Percentiles rank a stretch among this genome's conserved stretches.
These are phyloP conservation scores for Coemansia sp. DNA, from an alignment of 371 early-diverging fungal genomes.

Conservation along the genomic window DNA sequence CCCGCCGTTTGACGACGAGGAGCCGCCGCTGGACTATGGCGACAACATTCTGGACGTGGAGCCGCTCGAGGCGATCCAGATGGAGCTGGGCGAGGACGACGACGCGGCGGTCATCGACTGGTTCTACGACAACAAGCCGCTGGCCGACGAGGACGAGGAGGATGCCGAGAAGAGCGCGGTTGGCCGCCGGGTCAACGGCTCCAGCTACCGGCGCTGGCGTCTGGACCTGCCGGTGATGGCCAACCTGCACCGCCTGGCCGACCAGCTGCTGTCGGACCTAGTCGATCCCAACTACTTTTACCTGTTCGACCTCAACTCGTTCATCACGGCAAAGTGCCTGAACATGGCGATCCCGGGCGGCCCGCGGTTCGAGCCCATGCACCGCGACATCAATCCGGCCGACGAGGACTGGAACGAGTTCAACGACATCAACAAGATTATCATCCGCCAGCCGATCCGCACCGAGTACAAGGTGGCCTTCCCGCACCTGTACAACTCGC, in stretches of 20 bases:
- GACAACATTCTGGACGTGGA: slow-evolving; percentile 98
- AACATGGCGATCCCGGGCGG: slow-evolving; percentile 99
- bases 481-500: slow-evolving; percentile 95
- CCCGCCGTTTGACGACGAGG: slow-evolving; percentile 98
- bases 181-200: slow-evolving; percentile 73
- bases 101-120: slow-evolving; percentile 92
- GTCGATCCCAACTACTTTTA: slow-evolving; percentile 96
- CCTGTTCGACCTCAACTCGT: slow-evolving; percentile 90
- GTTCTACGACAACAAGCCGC: slow-evolving; percentile 97
- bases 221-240: slow-evolving; percentile 93
- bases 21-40: slow-evolving; percentile 96
- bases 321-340: slow-evolving; percentile 96
- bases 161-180: slow-evolving; percentile 54
- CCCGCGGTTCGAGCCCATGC: slow-evolving; percentile 97
- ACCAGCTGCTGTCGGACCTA: slow-evolving; percentile 91
- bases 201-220: slow-evolving; percentile 90
- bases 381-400: slow-evolving; percentile 89
- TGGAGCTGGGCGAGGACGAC: slow-evolving; percentile 97
- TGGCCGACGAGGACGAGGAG: slow-evolving; percentile 64
- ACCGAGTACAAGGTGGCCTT: slow-evolving; percentile 99
- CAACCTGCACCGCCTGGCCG: slow-evolving; percentile 88
- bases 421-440: slow-evolving; percentile 99
- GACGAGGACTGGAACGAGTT: slow-evolving; percentile 99
- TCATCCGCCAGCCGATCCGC: slow-evolving; percentile 96
- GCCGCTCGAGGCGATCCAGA: slow-evolving; percentile 96